These are phyloP conservation scores for Aegilops longissima DNA, from an alignment of 176 grass and related monocot species.

Conservation along the genomic window DNA sequence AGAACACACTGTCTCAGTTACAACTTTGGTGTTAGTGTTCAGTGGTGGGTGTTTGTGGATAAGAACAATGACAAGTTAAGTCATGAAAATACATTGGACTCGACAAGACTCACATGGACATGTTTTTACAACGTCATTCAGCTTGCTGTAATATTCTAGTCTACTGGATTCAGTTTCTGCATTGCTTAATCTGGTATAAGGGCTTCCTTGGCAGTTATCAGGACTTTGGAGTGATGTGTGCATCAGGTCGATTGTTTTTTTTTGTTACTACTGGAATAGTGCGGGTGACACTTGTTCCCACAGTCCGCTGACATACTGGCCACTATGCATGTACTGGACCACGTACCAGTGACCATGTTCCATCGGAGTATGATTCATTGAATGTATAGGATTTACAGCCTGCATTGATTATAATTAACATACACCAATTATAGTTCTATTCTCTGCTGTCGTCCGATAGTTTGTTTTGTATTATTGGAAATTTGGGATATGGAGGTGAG, in stretches of 20 bases:
- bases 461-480: neutral
- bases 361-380: neutral
- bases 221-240: neutral
- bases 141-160: neutral
- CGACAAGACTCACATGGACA: neutral
- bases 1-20: neutral
- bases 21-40: neutral
- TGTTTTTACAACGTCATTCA: neutral
- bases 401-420: slow-evolving; percentile 10
- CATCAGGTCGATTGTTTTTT: neutral
- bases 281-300: neutral
- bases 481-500: neutral
- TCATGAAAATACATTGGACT: neutral
- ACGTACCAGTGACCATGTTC: neutral
- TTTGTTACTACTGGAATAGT: neutral
- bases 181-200: neutral
- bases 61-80: neutral
- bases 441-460: neutral
- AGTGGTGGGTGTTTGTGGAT: neutral
- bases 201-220: neutral
- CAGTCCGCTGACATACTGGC: neutral
- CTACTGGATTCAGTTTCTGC: neutral
- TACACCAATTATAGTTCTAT: neutral
- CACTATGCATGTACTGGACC: neutral
- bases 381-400: neutral